These are phyloP conservation scores for Podaxis sp. DNA, from an alignment of 768 basidiomycete genomes.

Conservation along the genomic window DNA sequence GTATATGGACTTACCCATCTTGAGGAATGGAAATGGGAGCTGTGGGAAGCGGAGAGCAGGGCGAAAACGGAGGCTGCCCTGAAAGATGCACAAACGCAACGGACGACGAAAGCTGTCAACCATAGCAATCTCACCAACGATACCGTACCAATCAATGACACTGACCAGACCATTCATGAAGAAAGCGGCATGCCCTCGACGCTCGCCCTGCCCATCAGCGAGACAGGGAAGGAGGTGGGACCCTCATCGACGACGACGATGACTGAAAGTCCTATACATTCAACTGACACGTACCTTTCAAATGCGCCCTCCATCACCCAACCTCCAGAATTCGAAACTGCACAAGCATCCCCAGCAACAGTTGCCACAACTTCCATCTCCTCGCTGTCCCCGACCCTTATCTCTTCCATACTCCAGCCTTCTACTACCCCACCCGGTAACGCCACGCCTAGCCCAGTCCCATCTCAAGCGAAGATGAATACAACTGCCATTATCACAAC, in stretches of 20 bases:
- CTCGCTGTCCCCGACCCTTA: conserved; percentile 2
- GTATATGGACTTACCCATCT: conserved; percentile 96
- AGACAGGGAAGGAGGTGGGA: neutral
- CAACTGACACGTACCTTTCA: conserved; percentile 15
- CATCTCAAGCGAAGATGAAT: conserved; percentile 7
- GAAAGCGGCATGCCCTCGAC: neutral
- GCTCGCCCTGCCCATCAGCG: neutral
- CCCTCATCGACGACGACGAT: neutral
- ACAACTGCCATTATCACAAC: conserved; percentile 7
- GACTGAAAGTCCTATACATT: conserved; percentile 7
- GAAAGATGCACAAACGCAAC: conserved; percentile 24
- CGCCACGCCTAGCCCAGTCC: neutral
- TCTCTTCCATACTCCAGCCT: neutral
- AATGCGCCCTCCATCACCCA: conserved; percentile 3
- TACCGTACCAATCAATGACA: neutral
- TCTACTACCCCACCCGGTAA: conserved; percentile 11
- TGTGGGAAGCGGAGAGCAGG: conserved; percentile 71
- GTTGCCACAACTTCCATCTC: neutral
- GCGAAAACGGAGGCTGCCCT: conserved; percentile 38
- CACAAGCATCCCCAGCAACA: neutral
- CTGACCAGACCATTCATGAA: neutral
- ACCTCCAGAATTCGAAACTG: neutral
- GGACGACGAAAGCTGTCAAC: neutral
- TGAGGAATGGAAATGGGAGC: conserved; percentile 93
- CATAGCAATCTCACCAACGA: neutral